Conservation (phyloP, 2,329 filamentous ascomycete species). For the Botrytis tulipae region DNA sequence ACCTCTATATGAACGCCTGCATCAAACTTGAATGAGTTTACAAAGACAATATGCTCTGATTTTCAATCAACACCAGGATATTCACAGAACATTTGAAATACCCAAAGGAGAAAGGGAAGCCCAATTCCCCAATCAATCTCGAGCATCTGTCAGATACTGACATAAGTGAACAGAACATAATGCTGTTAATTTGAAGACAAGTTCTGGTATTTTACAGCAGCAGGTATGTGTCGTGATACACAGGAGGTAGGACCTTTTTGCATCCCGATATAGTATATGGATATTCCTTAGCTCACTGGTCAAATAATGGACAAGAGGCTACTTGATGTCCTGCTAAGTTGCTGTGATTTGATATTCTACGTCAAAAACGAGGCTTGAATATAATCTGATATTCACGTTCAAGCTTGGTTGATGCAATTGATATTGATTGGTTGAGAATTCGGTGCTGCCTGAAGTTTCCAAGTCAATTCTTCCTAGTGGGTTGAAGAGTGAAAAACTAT, state of each 20-base stretch:
- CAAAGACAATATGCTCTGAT: background rate
- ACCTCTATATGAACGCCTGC: background rate
- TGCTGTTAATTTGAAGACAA: background rate
- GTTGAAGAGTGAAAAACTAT: background rate
- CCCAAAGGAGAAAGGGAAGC: background rate
- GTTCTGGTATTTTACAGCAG: background rate
- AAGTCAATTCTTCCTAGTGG: background rate
- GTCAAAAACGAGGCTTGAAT: background rate
- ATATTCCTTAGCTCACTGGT: background rate
- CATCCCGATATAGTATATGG: background rate
- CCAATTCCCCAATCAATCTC: background rate
- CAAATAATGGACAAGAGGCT: background rate
- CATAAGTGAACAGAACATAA: background rate
- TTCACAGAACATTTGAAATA: background rate
- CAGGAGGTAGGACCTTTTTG: background rate
- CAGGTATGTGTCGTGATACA: background rate
- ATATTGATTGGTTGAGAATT: background rate
- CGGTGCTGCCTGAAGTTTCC: background rate
- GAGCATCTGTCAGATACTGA: background rate
- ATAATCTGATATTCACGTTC: background rate
- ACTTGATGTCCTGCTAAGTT: background rate
- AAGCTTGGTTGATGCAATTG: background rate
- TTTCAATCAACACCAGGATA: background rate
- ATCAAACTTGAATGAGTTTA: background rate
- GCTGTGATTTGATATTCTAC: background rate